phyloP scores from a whole-genome alignment of 805 yeast species.

The Lipomyces lipofer region DNA sequence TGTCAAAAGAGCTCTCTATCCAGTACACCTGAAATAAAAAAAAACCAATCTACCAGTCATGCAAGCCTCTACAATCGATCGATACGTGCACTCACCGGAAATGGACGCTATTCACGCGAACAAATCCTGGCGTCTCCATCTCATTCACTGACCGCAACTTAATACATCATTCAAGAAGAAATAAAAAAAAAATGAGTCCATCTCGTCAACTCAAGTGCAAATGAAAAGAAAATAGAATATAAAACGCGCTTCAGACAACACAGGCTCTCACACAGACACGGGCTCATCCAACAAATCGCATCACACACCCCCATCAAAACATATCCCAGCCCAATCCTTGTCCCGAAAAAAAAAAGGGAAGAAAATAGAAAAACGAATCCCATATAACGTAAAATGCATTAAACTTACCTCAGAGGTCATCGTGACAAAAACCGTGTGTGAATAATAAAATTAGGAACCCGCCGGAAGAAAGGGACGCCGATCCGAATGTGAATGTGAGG shows the following conservation, averaged over 20 bases:
- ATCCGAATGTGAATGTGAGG: no score
- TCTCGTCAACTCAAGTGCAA: background rate
- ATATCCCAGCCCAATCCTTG: background rate
- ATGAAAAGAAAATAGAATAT: background rate
- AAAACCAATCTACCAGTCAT: no score
- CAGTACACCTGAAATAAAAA: no score
- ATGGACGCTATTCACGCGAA: no score
- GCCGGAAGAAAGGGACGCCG: no score
- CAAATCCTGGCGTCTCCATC: background rate
- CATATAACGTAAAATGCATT: no score
- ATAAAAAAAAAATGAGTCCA: background rate
- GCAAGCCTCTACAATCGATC: no score
- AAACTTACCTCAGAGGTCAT: slow-evolving; percentile 1
- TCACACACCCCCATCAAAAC: background rate
- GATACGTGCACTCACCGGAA: no score
- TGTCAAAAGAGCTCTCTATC: background rate
- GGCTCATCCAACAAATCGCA: background rate
- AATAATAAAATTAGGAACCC: no score
- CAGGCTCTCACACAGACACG: background rate
- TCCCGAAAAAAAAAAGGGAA: background rate
- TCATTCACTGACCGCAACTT: background rate
- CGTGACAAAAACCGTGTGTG: no score
- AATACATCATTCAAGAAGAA: background rate
- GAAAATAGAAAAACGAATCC: no score
- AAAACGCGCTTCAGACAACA: background rate